Conservation (phyloP, 73 alveolate species). For the Uronychia binucleata region DNA sequence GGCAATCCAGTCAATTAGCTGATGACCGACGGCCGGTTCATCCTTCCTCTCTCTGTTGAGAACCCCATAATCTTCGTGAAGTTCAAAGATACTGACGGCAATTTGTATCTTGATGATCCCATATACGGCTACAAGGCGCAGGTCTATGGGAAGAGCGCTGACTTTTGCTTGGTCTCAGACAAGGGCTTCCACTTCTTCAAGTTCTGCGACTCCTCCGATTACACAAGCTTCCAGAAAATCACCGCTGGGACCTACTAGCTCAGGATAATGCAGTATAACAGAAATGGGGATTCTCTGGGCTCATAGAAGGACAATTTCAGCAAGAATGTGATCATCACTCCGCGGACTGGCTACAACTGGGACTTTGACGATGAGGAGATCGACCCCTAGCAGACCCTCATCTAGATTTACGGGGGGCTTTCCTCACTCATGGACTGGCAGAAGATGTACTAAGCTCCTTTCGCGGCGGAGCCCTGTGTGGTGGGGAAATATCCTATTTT, state of each 20-base stretch:
- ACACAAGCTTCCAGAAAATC: background rate
- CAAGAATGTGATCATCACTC: background rate
- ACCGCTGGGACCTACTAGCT: background rate
- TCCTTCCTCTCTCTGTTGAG: background rate
- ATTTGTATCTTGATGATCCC: background rate
- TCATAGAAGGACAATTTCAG: background rate
- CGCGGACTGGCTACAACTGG: background rate
- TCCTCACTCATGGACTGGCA: background rate
- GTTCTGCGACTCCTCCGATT: background rate
- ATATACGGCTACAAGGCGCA: background rate
- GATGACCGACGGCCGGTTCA: background rate
- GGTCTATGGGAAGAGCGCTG: background rate
- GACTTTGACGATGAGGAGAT: background rate
- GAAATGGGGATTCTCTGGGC: background rate
- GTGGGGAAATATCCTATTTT: background rate
- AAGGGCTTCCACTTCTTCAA: background rate
- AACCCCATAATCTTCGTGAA: background rate
- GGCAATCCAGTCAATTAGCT: background rate
- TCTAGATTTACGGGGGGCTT: background rate
- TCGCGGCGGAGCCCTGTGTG: background rate
- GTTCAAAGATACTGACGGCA: background rate
- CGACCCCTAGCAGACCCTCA: background rate
- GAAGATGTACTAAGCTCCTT: background rate
- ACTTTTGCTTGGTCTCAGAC: background rate
- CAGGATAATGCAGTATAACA: background rate